Percentiles rank a stretch among this genome's conserved stretches.
Conservation (phyloP, 371 early-diverging fungal genomes). For the Mortierella polycephala region DNA sequence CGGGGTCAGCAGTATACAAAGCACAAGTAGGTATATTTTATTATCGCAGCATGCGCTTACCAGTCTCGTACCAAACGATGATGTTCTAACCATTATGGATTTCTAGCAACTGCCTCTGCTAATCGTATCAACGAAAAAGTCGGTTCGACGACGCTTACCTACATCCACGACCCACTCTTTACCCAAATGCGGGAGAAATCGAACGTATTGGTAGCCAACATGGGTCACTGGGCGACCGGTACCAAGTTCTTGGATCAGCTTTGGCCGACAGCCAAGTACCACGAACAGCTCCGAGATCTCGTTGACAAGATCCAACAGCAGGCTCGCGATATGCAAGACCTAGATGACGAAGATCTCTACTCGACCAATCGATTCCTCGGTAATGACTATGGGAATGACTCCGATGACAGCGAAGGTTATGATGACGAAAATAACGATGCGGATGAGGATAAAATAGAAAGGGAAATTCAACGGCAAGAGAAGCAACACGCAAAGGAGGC, state of each 20-base stretch:
- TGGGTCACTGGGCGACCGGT: slow-evolving; percentile 48
- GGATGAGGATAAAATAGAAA: slow-evolving; percentile 12
- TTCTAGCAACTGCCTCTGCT: neutral
- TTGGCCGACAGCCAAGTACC: slow-evolving; percentile 32
- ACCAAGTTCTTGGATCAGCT: slow-evolving; percentile 34
- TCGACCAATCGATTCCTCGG: slow-evolving; percentile 6
- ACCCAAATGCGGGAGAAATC: slow-evolving; percentile 1
- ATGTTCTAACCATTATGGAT: neutral
- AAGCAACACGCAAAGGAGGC: neutral
- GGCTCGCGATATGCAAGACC: slow-evolving; percentile 30
- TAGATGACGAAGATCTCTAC: slow-evolving; percentile 30
- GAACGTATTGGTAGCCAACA: slow-evolving; percentile 34
- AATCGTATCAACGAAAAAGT: slow-evolving; percentile 13
- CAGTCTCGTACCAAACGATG: too few species aligned
- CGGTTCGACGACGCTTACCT: slow-evolving; percentile 19
- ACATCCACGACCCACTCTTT: slow-evolving; percentile 29
- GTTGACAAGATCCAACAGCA: slow-evolving; percentile 27
- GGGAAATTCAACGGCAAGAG: slow-evolving; percentile 3
- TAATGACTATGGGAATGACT: neutral
- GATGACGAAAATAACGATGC: slow-evolving; percentile 22
- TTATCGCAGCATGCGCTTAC: neutral
- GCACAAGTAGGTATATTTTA: slow-evolving; percentile 13
- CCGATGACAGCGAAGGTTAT: slow-evolving; percentile 5
- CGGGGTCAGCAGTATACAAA: slow-evolving; percentile 13
- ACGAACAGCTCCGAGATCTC: slow-evolving; percentile 20